Conservation (phyloP, 495 filamentous ascomycete species). For the Hamigera avellanea region DNA sequence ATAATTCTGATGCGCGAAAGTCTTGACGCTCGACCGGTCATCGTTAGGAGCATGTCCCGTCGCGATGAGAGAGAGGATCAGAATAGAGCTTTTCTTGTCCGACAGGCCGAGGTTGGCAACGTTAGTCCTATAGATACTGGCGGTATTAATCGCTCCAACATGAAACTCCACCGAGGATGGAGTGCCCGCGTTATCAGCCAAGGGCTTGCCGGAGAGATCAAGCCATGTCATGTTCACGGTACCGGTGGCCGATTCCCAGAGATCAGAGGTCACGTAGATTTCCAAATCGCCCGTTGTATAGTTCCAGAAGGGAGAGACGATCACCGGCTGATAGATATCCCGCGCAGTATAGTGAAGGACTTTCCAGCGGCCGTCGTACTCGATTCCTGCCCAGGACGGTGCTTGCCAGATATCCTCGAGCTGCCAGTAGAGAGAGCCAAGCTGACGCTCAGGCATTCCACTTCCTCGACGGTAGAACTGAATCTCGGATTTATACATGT, state of each 20-base stretch:
- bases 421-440: conserved; percentile 59
- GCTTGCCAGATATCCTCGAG: conserved; percentile 62
- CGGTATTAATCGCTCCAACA: conserved; percentile 51
- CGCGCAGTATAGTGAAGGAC: conserved; percentile 48
- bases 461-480: conserved; percentile 55
- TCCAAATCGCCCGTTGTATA: conserved; percentile 39
- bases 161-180: conserved; percentile 28
- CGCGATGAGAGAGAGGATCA: conserved; percentile 44
- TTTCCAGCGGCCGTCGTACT: conserved; percentile 57
- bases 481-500: conserved; percentile 53
- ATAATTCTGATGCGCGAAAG: conserved; percentile 44
- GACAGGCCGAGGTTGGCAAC: conserved; percentile 21
- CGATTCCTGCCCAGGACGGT: conserved; percentile 54
- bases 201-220: conserved; percentile 24
- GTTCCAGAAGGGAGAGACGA: conserved; percentile 53
- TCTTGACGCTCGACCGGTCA: conserved; percentile 18
- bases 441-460: conserved; percentile 46
- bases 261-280: conserved; percentile 44
- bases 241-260: conserved; percentile 25
- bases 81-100: conserved; percentile 34
- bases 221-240: conserved; percentile 27
- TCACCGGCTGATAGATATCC: conserved; percentile 49
- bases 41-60: conserved; percentile 43
- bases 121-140: conserved; percentile 36
- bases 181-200: conserved; percentile 19